phyloP scores from a whole-genome alignment of 139 green algal species.

The Medakamo hakoo region DNA sequence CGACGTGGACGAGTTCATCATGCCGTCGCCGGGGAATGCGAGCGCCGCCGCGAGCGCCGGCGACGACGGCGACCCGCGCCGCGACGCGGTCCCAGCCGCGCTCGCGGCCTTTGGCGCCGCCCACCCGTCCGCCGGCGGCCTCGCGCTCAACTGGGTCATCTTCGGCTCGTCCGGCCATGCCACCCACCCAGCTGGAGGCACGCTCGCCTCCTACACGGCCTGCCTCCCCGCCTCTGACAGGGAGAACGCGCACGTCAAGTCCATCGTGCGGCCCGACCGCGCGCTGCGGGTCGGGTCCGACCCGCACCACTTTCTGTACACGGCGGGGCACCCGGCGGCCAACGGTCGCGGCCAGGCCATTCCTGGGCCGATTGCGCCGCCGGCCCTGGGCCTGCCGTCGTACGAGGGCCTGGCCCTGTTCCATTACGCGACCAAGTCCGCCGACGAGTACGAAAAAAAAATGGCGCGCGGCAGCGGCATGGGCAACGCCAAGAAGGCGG shows the following conservation, averaged over 20 bases:
- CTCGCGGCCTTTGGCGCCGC: neutral
- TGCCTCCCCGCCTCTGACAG: neutral
- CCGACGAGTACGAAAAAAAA: constrained; percentile 13
- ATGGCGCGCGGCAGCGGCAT: constrained; percentile 7
- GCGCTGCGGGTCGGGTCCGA: too few relatives aligned
- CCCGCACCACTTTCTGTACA: neutral
- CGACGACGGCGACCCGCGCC: neutral
- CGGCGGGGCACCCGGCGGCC: too few relatives aligned
- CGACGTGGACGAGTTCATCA: neutral
- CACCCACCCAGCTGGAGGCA: neutral
- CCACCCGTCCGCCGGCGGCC: neutral
- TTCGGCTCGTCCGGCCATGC: neutral
- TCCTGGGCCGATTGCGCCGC: neutral
- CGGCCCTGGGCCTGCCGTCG: too few relatives aligned
- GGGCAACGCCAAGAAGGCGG: constrained; percentile 6
- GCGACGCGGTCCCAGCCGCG: neutral
- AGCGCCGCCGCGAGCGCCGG: too few relatives aligned
- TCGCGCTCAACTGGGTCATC: neutral
- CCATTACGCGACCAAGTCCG: constrained; percentile 16
- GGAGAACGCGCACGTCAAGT: neutral
- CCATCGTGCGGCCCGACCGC: neutral
- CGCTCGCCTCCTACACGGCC: neutral
- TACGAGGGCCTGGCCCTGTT: constrained; percentile 4
- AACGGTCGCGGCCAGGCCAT: neutral
- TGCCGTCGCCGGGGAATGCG: too few relatives aligned